Conservation (phyloP, 768 basidiomycete genomes). For the Artomyces pyxidatus region DNA sequence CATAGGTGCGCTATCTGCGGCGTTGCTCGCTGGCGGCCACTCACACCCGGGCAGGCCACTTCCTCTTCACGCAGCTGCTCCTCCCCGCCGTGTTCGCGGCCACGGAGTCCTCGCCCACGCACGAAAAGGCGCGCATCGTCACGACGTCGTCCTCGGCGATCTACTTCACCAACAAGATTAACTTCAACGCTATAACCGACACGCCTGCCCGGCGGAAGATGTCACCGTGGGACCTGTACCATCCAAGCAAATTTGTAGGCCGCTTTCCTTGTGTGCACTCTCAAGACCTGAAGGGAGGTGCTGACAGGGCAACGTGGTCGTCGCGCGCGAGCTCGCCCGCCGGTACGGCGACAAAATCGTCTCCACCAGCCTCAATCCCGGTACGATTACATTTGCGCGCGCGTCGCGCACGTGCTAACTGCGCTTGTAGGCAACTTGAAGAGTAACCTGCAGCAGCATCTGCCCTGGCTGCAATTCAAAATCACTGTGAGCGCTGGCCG, state of each 20-base stretch:
- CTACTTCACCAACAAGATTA: constrained; percentile 23
- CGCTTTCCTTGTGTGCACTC: too few species aligned
- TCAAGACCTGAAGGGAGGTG: neutral
- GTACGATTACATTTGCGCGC: neutral
- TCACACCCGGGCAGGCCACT: constrained; percentile 38
- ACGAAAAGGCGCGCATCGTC: constrained; percentile 35
- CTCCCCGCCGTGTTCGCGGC: constrained; percentile 38
- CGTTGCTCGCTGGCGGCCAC: neutral
- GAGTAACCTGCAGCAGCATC: neutral
- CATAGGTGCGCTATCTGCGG: constrained; percentile 27
- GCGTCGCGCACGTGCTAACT: neutral
- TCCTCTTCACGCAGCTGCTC: constrained; percentile 47
- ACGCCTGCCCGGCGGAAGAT: constrained; percentile 14
- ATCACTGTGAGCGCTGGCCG: neutral
- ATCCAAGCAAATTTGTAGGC: constrained; percentile 39
- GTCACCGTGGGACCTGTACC: constrained; percentile 14
- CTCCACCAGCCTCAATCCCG: constrained; percentile 37
- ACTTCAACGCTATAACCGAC: constrained; percentile 31
- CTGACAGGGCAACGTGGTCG: constrained; percentile 31
- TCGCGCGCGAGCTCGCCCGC: constrained; percentile 37
- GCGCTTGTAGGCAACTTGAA: neutral
- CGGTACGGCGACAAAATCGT: constrained; percentile 41
- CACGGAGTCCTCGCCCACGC: constrained; percentile 28
- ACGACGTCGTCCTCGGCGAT: constrained; percentile 34
- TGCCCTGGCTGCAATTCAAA: neutral